These are phyloP conservation scores for Dillenia suffruticosa DNA, from an alignment of 164 flowering plant genomes.

Conservation along the genomic window DNA sequence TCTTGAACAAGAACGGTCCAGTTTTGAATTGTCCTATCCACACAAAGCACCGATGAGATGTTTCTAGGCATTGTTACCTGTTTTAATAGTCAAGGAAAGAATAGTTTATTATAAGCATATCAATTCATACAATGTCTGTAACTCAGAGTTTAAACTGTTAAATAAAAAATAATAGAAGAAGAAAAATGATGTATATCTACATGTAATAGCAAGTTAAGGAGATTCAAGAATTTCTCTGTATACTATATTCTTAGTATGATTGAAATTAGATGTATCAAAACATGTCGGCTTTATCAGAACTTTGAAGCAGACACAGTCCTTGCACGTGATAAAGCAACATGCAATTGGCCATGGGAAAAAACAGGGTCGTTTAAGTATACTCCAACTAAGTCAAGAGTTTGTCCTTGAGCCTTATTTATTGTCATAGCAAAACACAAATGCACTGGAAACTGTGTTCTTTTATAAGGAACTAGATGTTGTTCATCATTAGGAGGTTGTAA, in stretches of 20 bases:
- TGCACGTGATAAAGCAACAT: constrained; percentile 11
- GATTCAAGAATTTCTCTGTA: too few relatives aligned
- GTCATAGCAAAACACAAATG: constrained; percentile 17
- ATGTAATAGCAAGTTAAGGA: too few relatives aligned
- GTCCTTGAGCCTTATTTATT: constrained; percentile 20
- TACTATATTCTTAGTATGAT: not conserved
- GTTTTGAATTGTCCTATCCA: too few relatives aligned
- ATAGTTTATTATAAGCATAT: too few relatives aligned
- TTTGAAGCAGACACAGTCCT: not conserved
- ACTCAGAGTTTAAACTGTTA: too few relatives aligned
- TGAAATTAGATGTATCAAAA: not conserved
- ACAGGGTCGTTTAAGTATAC: constrained; percentile 1
- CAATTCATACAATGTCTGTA: too few relatives aligned
- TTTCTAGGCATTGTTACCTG: too few relatives aligned
- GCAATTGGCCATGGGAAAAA: constrained; percentile 13
- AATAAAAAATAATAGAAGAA: too few relatives aligned
- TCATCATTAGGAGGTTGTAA: constrained; percentile 1
- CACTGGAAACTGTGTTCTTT: constrained; percentile 11
- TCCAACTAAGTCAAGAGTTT: constrained; percentile 2
- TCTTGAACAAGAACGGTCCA: too few relatives aligned
- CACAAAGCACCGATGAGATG: too few relatives aligned
- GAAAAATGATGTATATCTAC: too few relatives aligned
- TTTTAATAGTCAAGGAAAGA: too few relatives aligned
- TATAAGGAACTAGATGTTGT: not conserved
- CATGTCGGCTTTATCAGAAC: not conserved